Percentiles rank a stretch among this genome's conserved stretches.
Evolutionary conservation across 2,329 filamentous ascomycete species (phyloP).

Genomic region (Neonectria magnoliae): DNA sequence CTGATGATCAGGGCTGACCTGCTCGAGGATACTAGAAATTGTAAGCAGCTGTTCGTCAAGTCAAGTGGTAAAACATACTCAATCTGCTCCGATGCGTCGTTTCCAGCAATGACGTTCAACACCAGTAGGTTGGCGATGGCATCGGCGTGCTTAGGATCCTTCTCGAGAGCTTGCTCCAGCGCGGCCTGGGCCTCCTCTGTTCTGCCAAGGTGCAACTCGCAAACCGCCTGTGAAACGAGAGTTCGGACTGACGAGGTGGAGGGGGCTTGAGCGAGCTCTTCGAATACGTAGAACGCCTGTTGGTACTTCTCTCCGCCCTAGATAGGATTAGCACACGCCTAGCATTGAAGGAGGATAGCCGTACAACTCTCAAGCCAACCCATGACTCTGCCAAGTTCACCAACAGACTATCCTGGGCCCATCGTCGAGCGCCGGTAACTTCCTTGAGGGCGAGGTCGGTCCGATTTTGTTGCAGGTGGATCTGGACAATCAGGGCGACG

Average conservation of each 20-base stretch:
- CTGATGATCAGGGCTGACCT: slow-evolving; percentile 72
- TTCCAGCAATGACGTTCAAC: slow-evolving; percentile 79
- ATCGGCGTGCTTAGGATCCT: slow-evolving; percentile 76
- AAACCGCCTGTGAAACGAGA: slow-evolving; percentile 87
- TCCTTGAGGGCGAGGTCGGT: slow-evolving; percentile 92
- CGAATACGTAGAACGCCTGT: slow-evolving; percentile 96
- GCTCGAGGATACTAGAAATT: slow-evolving; percentile 62
- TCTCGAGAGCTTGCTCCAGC: slow-evolving; percentile 79
- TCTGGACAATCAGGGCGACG: slow-evolving; percentile 89
- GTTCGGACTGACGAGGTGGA: slow-evolving; percentile 80
- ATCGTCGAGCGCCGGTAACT: slow-evolving; percentile 84
- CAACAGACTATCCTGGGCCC: slow-evolving; percentile 93
- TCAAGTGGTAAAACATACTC: slow-evolving; percentile 60
- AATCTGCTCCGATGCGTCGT: slow-evolving; percentile 70
- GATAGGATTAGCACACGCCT: slow-evolving; percentile 39
- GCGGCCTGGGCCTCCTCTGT: slow-evolving; percentile 90
- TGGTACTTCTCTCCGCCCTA: slow-evolving; percentile 96
- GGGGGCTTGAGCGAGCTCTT: slow-evolving; percentile 90
- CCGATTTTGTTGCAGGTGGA: slow-evolving; percentile 91
- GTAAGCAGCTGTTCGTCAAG: slow-evolving; percentile 35
- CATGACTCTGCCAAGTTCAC: slow-evolving; percentile 96
- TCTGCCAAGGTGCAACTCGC: slow-evolving; percentile 89
- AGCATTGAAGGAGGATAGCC: slow-evolving; percentile 8
- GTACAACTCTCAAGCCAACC: slow-evolving; percentile 87
- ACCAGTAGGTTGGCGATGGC: slow-evolving; percentile 87